Evolutionary conservation across 2,329 filamentous ascomycete species (phyloP).

Genomic region (Cephalotrichum gorgonifer): DNA sequence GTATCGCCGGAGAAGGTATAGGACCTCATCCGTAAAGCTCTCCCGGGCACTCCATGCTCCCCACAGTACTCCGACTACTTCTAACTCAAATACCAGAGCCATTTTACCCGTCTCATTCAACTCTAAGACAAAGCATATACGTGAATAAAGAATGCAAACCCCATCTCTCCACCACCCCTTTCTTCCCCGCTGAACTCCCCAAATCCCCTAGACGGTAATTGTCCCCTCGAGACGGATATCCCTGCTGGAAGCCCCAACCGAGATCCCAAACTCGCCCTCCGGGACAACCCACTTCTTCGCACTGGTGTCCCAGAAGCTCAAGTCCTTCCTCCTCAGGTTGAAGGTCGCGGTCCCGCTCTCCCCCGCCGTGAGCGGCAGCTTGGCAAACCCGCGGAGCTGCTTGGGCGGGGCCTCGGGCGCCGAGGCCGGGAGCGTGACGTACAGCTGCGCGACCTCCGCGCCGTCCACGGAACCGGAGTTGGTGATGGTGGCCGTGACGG

Average conservation of each 20-base stretch:
- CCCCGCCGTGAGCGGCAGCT: constrained; percentile 51
- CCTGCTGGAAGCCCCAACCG: constrained; percentile 34
- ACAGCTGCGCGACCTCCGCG: constrained; percentile 40
- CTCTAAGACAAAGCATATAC: too few relatives aligned
- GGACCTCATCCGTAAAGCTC: too few relatives aligned
- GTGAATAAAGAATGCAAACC: too few relatives aligned
- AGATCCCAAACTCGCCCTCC: constrained; percentile 28
- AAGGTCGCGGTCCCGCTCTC: constrained; percentile 48
- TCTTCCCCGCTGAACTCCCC: neutral
- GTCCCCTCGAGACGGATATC: constrained; percentile 28
- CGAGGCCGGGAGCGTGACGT: constrained; percentile 36
- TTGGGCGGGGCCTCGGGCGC: constrained; percentile 50
- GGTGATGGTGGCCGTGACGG: constrained; percentile 31
- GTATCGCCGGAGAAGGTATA: too few relatives aligned
- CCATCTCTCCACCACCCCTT: neutral
- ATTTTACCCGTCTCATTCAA: too few relatives aligned
- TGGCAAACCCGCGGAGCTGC: constrained; percentile 56
- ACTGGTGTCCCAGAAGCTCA: constrained; percentile 63
- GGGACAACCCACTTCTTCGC: constrained; percentile 50
- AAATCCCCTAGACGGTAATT: constrained; percentile 6
- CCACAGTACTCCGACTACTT: too few relatives aligned
- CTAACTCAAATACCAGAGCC: too few relatives aligned
- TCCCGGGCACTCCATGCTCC: too few relatives aligned
- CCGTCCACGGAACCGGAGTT: constrained; percentile 41
- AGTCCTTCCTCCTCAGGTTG: constrained; percentile 47